Conservation (phyloP, 2,329 filamentous ascomycete genomes). For the Exophiala mesophila region DNA sequence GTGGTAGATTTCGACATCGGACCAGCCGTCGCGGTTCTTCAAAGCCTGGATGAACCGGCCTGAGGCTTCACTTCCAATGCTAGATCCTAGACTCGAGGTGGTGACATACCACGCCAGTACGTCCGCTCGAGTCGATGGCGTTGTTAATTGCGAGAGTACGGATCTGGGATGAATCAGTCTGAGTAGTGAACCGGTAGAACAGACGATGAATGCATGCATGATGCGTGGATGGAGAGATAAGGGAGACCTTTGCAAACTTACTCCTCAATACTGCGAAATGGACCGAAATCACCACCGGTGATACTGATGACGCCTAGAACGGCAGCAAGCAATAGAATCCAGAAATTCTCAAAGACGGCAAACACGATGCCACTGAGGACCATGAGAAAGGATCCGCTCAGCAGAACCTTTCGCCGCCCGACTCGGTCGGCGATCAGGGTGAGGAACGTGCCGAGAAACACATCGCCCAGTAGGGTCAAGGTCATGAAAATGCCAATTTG, state of each 20-base stretch:
- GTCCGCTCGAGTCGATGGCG: conserved; percentile 23
- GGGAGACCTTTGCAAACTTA: conserved; percentile 28
- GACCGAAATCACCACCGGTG: conserved; percentile 61
- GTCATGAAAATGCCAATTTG: conserved; percentile 62
- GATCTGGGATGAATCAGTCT: conserved; percentile 37
- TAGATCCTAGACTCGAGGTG: conserved; percentile 51
- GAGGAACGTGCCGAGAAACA: conserved; percentile 54
- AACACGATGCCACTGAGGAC: conserved; percentile 53
- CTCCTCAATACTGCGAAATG: conserved; percentile 59
- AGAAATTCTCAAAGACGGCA: conserved; percentile 50
- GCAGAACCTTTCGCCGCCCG: conserved; percentile 52
- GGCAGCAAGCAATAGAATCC: conserved; percentile 54
- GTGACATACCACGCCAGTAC: conserved; percentile 41
- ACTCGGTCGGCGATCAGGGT: conserved; percentile 56
- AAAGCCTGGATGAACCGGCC: conserved; percentile 50
- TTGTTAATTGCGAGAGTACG: conserved; percentile 32
- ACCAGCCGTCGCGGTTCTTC: conserved; percentile 44
- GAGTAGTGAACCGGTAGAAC: not conserved
- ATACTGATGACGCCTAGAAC: conserved; percentile 58
- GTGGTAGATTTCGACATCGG: conserved; percentile 51
- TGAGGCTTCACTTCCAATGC: conserved; percentile 49
- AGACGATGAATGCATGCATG: not conserved
- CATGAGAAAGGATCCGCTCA: conserved; percentile 54
- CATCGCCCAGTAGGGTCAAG: conserved; percentile 57
- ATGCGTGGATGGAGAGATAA: conserved; percentile 4